phyloP scores from a whole-genome alignment of 2,329 filamentous ascomycete species.

The Alternaria solani region DNA sequence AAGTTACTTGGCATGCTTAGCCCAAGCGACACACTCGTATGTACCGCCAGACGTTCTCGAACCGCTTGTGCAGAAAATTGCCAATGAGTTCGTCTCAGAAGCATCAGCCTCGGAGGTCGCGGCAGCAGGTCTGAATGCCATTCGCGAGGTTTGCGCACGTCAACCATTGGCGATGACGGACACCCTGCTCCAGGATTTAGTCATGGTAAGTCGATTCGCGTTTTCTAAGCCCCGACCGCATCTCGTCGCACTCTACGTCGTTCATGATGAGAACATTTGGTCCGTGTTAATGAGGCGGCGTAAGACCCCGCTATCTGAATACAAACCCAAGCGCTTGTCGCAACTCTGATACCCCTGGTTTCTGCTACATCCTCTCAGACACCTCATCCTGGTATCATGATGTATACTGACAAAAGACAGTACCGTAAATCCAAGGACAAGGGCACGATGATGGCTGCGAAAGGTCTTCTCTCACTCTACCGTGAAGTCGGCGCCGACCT shows the following conservation, averaged over 20 bases:
- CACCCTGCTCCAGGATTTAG: constrained; percentile 91
- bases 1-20: constrained; percentile 88
- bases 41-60: constrained; percentile 93
- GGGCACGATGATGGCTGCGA: constrained; percentile 98
- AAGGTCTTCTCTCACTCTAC: constrained; percentile 88
- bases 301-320: constrained; percentile 89
- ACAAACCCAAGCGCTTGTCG: constrained; percentile 76
- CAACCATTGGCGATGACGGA: constrained; percentile 97
- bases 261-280: constrained; percentile 86
- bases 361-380: constrained; percentile 18
- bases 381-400: neutral
- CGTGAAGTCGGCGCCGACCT: constrained; percentile 90
- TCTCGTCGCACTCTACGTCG: constrained; percentile 40
- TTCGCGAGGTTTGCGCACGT: constrained; percentile 89
- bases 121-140: constrained; percentile 90
- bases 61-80: constrained; percentile 91
- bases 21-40: constrained; percentile 88
- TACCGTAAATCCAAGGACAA: constrained; percentile 99
- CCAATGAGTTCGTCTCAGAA: constrained; percentile 98
- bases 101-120: constrained; percentile 90
- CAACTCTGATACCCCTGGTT: constrained; percentile 68
- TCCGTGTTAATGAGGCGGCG: constrained; percentile 95
- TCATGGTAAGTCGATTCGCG: constrained; percentile 62
- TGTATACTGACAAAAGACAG: constrained; percentile 18
- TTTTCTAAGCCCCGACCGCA: constrained; percentile 27